phyloP scores from a whole-genome alignment of 169 alveolate genomes.

The Babesia caballi region DNA sequence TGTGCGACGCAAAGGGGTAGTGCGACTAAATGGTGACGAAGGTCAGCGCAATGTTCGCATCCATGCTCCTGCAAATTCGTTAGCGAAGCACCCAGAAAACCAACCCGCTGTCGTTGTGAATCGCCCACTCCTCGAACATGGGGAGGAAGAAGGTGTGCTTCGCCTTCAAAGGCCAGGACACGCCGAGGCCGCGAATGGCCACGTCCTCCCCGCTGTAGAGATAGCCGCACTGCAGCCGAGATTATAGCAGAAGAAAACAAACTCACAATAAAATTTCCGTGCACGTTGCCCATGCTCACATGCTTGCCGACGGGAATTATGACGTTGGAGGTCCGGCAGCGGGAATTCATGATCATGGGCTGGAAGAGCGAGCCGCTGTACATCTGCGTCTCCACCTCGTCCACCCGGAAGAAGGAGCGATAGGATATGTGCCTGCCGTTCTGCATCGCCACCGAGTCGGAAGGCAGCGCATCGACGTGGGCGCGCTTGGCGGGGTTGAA shows the following conservation, averaged over 20 bases:
- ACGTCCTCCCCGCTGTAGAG: conserved; percentile 39
- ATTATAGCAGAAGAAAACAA: background rate
- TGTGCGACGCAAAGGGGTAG: too few species aligned
- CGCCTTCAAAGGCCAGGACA: background rate
- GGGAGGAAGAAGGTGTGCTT: conserved; percentile 49
- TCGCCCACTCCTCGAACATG: conserved; percentile 43
- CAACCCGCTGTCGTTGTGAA: conserved; percentile 43
- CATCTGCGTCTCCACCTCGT: conserved; percentile 23
- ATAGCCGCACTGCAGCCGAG: conserved; percentile 47
- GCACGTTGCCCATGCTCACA: conserved; percentile 42
- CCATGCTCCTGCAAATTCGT: conserved; percentile 6
- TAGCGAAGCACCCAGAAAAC: background rate
- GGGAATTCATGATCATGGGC: conserved; percentile 44
- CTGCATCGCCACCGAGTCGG: conserved; percentile 22
- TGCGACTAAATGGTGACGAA: conserved; percentile 33
- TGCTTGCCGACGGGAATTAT: conserved; percentile 28
- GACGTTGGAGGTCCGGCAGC: conserved; percentile 50
- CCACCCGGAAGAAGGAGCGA: conserved; percentile 27
- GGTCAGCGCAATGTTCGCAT: conserved; percentile 16
- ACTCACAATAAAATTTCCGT: conserved; percentile 53
- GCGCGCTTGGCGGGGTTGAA: background rate
- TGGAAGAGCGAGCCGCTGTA: conserved; percentile 33
- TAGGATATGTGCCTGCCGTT: conserved; percentile 16
- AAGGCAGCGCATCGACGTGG: background rate
- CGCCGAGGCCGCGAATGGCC: conserved; percentile 22